Evolutionary conservation across 176 grass and related monocot species (phyloP).

Genomic region (Oryza rufipogon): DNA sequence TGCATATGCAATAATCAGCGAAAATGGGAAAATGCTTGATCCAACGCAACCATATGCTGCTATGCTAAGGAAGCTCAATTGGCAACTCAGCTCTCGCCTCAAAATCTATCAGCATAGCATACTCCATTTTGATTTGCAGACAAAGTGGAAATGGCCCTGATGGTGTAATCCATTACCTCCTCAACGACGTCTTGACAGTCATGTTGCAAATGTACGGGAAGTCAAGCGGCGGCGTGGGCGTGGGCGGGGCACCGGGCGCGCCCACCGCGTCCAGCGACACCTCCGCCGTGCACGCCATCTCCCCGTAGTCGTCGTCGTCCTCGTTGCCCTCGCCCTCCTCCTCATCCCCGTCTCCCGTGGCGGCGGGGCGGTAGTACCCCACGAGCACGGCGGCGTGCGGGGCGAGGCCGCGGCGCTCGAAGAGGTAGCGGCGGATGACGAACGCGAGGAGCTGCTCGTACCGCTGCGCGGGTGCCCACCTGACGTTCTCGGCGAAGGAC

Average conservation of each 20-base stretch:
- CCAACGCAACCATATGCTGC: background rate
- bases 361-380: conserved; percentile 56
- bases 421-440: conserved; percentile 74
- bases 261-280: conserved; percentile 75
- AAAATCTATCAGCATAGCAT: background rate
- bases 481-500: conserved; percentile 79
- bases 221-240: conserved; percentile 62
- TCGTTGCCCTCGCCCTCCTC: background rate
- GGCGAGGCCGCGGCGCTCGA: conserved; percentile 54
- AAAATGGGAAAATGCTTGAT: background rate
- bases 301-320: conserved; percentile 10
- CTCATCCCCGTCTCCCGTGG: background rate
- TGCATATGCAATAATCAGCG: background rate
- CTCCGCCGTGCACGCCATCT: conserved; percentile 85
- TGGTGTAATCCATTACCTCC: conserved; percentile 57
- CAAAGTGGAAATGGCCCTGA: conserved; percentile 9
- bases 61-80: background rate
- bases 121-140: background rate
- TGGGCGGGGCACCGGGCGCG: conserved; percentile 67
- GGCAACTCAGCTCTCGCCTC: background rate
- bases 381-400: conserved; percentile 81
- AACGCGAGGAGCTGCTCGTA: conserved; percentile 71
- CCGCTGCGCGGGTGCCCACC: conserved; percentile 51
- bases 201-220: conserved; percentile 97
- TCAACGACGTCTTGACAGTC: conserved; percentile 73